These are phyloP conservation scores for Starmerella stigmatis DNA, from an alignment of 805 yeast genomes.

Conservation along the genomic window DNA sequence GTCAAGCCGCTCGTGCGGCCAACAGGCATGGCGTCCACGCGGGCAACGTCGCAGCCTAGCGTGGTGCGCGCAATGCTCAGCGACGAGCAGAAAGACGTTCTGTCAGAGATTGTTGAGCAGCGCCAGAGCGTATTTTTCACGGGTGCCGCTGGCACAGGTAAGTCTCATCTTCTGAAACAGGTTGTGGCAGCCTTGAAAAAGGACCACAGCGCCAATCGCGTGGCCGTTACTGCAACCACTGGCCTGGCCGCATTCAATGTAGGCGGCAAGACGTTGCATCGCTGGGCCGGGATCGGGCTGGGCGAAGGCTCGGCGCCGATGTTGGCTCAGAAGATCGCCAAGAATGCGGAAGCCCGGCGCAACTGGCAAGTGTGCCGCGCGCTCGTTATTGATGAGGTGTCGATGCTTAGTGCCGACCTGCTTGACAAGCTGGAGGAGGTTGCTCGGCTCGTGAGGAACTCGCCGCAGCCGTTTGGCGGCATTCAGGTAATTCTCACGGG, in stretches of 20 bases:
- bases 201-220: constrained; percentile 34
- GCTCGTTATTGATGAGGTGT: constrained; percentile 79
- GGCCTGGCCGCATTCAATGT: constrained; percentile 90
- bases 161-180: constrained; percentile 64
- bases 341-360: constrained; percentile 31
- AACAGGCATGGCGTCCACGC: constrained; percentile 15
- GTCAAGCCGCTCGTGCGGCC: constrained; percentile 19
- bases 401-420: constrained; percentile 77
- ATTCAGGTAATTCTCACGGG: constrained; percentile 82
- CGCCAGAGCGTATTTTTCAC: constrained; percentile 68
- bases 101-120: constrained; percentile 51
- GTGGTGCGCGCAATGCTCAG: constrained; percentile 15
- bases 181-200: constrained; percentile 43
- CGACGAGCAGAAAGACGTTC: constrained; percentile 43
- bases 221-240: constrained; percentile 89
- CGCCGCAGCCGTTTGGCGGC: constrained; percentile 74
- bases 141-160: constrained; percentile 98
- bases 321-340: constrained; percentile 8
- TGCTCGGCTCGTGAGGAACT: constrained; percentile 49
- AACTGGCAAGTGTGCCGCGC: constrained; percentile 63
- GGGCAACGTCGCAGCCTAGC: constrained; percentile 9
- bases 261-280: constrained; percentile 78
- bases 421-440: constrained; percentile 61
- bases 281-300: constrained; percentile 73
- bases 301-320: constrained; percentile 41